These are phyloP conservation scores for Ascodesmis nigricans DNA, from an alignment of 495 filamentous ascomycete species.

Conservation along the genomic window DNA sequence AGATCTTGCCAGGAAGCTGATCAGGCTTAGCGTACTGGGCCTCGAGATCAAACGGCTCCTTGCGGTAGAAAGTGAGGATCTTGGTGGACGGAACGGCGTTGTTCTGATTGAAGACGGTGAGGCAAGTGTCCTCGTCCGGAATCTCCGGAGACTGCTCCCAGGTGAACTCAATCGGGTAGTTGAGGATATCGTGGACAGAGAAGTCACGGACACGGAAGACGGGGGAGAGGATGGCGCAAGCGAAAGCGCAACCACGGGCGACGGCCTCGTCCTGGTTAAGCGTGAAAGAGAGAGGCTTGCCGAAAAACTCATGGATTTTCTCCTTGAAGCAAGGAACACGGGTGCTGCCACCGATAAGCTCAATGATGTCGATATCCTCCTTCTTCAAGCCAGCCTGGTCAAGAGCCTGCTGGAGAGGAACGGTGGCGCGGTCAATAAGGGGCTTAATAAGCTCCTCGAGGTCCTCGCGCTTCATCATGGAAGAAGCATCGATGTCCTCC, in stretches of 20 bases:
- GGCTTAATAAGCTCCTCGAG: conserved; percentile 78
- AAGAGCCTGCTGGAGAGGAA: conserved; percentile 71
- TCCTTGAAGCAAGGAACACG: conserved; percentile 90
- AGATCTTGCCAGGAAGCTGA: conserved; percentile 68
- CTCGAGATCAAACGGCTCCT: conserved; percentile 91
- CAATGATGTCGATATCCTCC: conserved; percentile 84
- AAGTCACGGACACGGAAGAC: conserved; percentile 98
- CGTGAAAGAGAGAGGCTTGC: conserved; percentile 81
- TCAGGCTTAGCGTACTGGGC: conserved; percentile 80
- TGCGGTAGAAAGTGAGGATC: conserved; percentile 98
- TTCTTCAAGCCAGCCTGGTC: conserved; percentile 69
- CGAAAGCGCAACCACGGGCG: conserved; percentile 89
- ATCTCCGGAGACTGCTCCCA: conserved; percentile 99
- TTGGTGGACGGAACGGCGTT: conserved; percentile 97
- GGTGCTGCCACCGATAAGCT: conserved; percentile 86
- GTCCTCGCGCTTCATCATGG: conserved; percentile 82
- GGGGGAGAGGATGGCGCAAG: conserved; percentile 91
- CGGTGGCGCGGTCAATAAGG: conserved; percentile 48
- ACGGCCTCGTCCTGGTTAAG: conserved; percentile 97
- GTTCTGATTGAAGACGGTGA: conserved; percentile 93
- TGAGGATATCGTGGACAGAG: conserved; percentile 87
- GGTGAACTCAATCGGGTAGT: conserved; percentile 96
- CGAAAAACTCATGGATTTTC: conserved; percentile 70
- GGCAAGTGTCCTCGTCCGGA: conserved; percentile 91
- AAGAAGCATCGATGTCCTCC: conserved; percentile 83